phyloP scores from a whole-genome alignment of 306 rosid genomes.

The Ormosia semicastrata region DNA sequence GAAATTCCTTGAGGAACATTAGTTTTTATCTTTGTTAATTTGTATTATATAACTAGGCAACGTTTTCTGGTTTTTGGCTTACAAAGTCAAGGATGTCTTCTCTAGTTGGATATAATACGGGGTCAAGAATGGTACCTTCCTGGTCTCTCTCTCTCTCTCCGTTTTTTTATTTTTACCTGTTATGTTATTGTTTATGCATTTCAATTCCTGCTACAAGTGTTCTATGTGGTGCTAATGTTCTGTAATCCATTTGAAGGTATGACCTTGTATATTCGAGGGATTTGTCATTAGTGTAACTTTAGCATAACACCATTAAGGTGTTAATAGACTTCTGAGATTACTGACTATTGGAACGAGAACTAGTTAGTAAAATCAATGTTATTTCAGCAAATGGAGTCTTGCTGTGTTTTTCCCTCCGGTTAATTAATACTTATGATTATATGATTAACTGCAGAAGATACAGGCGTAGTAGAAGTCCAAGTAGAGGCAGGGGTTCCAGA shows the following conservation, averaged over 20 bases:
- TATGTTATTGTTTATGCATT: neutral
- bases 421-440: neutral
- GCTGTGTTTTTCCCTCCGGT: neutral
- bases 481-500: conserved; percentile 74
- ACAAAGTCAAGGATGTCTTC: neutral
- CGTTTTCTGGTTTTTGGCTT: neutral
- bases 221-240: neutral
- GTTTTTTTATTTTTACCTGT: neutral
- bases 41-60: neutral
- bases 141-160: neutral
- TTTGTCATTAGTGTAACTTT: neutral
- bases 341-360: neutral
- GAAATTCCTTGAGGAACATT: neutral
- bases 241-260: neutral
- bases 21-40: neutral
- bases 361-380: neutral
- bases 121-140: neutral
- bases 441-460: conserved; percentile 56
- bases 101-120: neutral
- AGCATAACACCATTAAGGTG: neutral
- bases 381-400: neutral
- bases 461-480: conserved; percentile 76
- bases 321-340: neutral
- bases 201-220: neutral
- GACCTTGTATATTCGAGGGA: neutral